Evolutionary conservation across 2,329 filamentous ascomycete genomes (phyloP).

Genomic region (Dactylellina parvicollis): DNA sequence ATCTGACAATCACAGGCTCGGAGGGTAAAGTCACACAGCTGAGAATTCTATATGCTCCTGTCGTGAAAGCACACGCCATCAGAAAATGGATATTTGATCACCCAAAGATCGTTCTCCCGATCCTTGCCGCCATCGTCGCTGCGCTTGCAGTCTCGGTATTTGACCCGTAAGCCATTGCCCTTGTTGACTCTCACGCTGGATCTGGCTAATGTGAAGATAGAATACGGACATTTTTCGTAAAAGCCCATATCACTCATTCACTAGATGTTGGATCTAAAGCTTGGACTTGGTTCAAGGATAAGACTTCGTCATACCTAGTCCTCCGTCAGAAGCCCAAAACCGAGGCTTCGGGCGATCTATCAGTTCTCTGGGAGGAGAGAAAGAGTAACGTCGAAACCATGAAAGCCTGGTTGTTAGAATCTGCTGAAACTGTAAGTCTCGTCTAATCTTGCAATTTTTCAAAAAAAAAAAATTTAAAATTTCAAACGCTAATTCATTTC

Average conservation of each 20-base stretch:
- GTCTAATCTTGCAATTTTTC: slow-evolving; percentile 64
- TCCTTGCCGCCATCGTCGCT: slow-evolving; percentile 81
- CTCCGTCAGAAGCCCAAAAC: slow-evolving; percentile 66
- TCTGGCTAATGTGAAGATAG: slow-evolving; percentile 55
- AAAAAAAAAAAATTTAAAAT: background rate
- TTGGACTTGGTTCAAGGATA: slow-evolving; percentile 83
- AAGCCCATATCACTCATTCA: slow-evolving; percentile 81
- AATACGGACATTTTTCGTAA: slow-evolving; percentile 91
- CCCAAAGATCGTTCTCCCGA: slow-evolving; percentile 85
- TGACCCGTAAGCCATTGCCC: slow-evolving; percentile 70
- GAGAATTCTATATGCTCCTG: slow-evolving; percentile 83
- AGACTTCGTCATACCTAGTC: slow-evolving; percentile 73
- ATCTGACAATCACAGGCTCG: slow-evolving; percentile 74
- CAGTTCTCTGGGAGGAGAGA: slow-evolving; percentile 87
- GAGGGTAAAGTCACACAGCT: slow-evolving; percentile 72
- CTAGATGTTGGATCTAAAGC: slow-evolving; percentile 77
- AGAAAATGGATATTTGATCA: slow-evolving; percentile 89
- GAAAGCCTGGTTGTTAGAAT: slow-evolving; percentile 85
- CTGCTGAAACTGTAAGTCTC: slow-evolving; percentile 77
- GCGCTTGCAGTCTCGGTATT: slow-evolving; percentile 87
- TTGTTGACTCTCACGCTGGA: slow-evolving; percentile 4
- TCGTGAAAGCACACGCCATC: slow-evolving; percentile 78
- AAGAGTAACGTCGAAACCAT: slow-evolving; percentile 83
- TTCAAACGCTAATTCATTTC: background rate
- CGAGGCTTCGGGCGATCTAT: slow-evolving; percentile 74